Base-by-base conservation (phyloP, 2,329 filamentous ascomycete species). In the Trichoderma polysporum region DNA sequence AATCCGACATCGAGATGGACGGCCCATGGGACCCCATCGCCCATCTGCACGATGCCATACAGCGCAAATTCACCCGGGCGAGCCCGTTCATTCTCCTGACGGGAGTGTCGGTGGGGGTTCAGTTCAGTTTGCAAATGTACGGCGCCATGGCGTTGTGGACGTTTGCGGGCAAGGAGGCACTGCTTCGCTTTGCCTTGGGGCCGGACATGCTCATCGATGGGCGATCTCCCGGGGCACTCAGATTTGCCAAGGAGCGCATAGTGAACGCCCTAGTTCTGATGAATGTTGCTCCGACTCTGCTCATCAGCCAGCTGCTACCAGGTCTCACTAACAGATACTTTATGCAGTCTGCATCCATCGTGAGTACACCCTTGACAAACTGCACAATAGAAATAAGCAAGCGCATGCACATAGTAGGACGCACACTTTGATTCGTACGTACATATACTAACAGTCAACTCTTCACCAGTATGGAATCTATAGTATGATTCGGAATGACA, bases 21-120 rank as follows among this genome's bases (percentile, higher is more conserved):
- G 89, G 94, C 57, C 91, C 91, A 15, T 87, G 85, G 73, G 93
- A 94, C 74, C 81, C 87, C 25, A 79, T 95, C 25, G 88, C 98
- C 31, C 86, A 90, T 62, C 73, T 89, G 0, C 85, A 89, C 68
- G 86, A 90, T 59, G 76, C 81, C 17, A 70, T 91, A 10, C 85
- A 90, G 72, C 80, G 82, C 41, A 75, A 75, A 80, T 77, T 88
- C 82, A 75, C 86, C 79, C 70, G 84, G 76, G 75, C 80, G 54
- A 84, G 85, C 37, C 82, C 92, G 12, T 82, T 90, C 25, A 76
- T 94, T 4, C 86, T 95, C 5, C 83, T 89, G 2, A 85, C 88
- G 52, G 84, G 91, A 17, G 75, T 87, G 7, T 77, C 75, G 35
- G 74, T 80, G 69, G 84, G 85, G 45, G 81, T 83, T 1, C 74